Percentiles rank a stretch among this genome's conserved stretches.
Conservation (phyloP, 768 basidiomycete species). For the Dacryopinax spathularia region DNA sequence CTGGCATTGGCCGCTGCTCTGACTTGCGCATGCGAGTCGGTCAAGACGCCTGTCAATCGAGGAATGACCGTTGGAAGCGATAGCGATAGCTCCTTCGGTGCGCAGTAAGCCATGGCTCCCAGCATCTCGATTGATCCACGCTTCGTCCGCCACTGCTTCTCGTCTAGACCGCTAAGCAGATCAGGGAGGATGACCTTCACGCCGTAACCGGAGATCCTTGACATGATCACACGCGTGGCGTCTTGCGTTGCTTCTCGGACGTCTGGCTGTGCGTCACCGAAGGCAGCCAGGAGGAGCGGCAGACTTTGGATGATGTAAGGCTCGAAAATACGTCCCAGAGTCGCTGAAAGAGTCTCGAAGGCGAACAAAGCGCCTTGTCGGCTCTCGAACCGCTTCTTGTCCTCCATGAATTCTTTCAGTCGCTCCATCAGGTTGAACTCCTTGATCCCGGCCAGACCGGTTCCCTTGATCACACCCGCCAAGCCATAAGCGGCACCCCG, state of each 20-base stretch:
- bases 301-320: constrained; percentile 79
- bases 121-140: constrained; percentile 91
- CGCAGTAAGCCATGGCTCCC: constrained; percentile 98
- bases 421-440: constrained; percentile 64
- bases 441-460: constrained; percentile 73
- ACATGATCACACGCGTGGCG: constrained; percentile 88
- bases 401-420: constrained; percentile 61
- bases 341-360: constrained; percentile 77
- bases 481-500: constrained; percentile 96
- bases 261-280: constrained; percentile 74
- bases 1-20: constrained; percentile 84
- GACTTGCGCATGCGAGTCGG: constrained; percentile 96
- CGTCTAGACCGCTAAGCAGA: constrained; percentile 78
- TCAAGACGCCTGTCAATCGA: constrained; percentile 82
- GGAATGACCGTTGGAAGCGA: constrained; percentile 95
- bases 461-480: constrained; percentile 84
- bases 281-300: constrained; percentile 65
- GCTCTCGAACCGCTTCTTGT: constrained; percentile 76
- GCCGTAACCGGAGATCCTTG: constrained; percentile 82
- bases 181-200: constrained; percentile 90
- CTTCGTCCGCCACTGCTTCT: constrained; percentile 97
- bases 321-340: constrained; percentile 82
- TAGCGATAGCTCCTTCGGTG: constrained; percentile 83
- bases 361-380: constrained; percentile 92
- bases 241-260: constrained; percentile 91